Evolutionary conservation across 1,139 yeast species (phyloP), one percentile per base, ranked within the genome.

Genomic region (Geotrichum siamense): DNA sequence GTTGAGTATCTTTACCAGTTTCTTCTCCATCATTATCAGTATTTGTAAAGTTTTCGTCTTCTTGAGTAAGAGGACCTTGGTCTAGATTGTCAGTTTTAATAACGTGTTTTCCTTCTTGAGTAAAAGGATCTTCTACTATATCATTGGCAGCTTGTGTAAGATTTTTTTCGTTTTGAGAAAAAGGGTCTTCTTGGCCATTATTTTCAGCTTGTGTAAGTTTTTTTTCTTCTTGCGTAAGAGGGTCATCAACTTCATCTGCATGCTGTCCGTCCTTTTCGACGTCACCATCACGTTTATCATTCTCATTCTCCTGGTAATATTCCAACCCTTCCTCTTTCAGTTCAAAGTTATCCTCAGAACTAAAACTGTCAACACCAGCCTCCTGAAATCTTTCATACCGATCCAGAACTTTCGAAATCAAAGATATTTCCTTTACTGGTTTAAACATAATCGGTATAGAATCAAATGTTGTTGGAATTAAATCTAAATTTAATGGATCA

Each of bases 391-490:
- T 10, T 9, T 13, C 3, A 3, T 29, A 17, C n/a, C 9, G 12
- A 4, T 21, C n/a, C 9, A 12, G 4, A 6, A 21, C 16, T 38
- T 19, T 15, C n/a, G 41, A 22, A 19, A 29, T 17, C n/a, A 34
- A 9, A 6, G 13, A 26, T 17, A n/a, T 12, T 19, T 17, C 41
- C 25, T 26, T n/a, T 13, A 38, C 20, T 16, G 27, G 40, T 25
- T 39, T 41, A 37, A 51, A 52, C 56, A 54, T 55, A 17, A 45
- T 28, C n/a, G 49, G 49, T 3, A 57, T 53, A 2, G 56, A 43
- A 12, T 57, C 56, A 25, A 57, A 57, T 2, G 52, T 55, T 0
- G 62, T 52, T 2, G 60, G 61, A 2, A 58, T 29, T 35, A 23
- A 19, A n/a, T n/a, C 16, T 21, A 13, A 13, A 23, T 13, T n/a